Percentiles rank a stretch among this genome's conserved stretches.
Conservation (phyloP, 805 yeast species). For the Lachancea cidri region DNA sequence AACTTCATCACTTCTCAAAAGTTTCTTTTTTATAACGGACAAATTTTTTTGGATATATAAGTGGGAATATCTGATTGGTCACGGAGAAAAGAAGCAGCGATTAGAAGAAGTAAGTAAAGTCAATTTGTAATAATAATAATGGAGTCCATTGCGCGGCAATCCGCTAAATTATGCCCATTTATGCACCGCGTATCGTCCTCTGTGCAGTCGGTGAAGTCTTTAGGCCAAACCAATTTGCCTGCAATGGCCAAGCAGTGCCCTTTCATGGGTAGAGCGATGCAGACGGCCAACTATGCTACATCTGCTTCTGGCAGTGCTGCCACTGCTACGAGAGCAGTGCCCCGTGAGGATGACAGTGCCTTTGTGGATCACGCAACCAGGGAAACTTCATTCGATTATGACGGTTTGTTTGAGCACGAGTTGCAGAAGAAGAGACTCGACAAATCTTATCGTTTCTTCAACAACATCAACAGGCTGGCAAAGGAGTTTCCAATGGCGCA, state of each 20-base stretch:
- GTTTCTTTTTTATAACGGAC: slow-evolving; percentile 4
- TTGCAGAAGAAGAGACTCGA: slow-evolving; percentile 72
- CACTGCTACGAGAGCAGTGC: slow-evolving; percentile 19
- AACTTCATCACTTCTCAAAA: slow-evolving; percentile 1
- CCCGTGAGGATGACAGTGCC: slow-evolving; percentile 6
- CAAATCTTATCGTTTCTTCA: slow-evolving; percentile 92
- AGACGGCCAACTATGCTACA: slow-evolving; percentile 33
- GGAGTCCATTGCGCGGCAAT: slow-evolving; percentile 76
- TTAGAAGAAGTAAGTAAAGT: not conserved
- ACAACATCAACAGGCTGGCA: slow-evolving; percentile 94
- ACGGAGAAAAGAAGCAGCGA: not conserved
- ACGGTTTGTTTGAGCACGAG: slow-evolving; percentile 62
- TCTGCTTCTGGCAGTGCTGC: slow-evolving; percentile 30
- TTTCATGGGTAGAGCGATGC: slow-evolving; percentile 79
- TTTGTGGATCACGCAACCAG: slow-evolving; percentile 38
- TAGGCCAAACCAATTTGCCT: slow-evolving; percentile 36
- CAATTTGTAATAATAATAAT: slow-evolving; percentile 34
- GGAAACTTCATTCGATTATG: slow-evolving; percentile 62
- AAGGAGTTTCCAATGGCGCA: slow-evolving; percentile 93
- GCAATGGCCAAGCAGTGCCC: slow-evolving; percentile 75
- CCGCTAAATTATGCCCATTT: slow-evolving; percentile 81
- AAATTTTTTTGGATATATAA: not conserved
- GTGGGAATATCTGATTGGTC: not conserved
- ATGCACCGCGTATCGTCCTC: slow-evolving; percentile 39
- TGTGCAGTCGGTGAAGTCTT: slow-evolving; percentile 22